Percentiles rank a stretch among this genome's conserved stretches.
These are phyloP conservation scores for Leccinum boreale DNA, from an alignment of 768 basidiomycete species.

Conservation along the genomic window DNA sequence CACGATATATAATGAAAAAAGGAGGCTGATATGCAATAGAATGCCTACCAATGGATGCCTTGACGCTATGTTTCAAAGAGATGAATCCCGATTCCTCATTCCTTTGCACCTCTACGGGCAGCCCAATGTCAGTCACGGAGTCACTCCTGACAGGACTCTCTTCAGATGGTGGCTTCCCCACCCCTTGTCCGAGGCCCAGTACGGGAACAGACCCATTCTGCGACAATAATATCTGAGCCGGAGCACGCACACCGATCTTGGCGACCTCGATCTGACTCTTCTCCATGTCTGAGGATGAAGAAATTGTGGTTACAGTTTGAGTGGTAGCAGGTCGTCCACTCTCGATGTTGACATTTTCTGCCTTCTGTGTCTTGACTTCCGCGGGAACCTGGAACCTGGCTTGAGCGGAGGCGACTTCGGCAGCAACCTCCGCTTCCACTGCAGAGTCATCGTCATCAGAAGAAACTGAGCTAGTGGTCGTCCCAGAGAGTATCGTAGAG, in stretches of 20 bases:
- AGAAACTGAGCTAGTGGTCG: constrained; percentile 13
- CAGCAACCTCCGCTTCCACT: constrained; percentile 26
- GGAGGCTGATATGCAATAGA: neutral
- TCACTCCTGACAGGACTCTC: constrained; percentile 7
- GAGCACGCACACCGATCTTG: constrained; percentile 25
- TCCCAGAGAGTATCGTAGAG: constrained; percentile 22
- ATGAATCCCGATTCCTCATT: constrained; percentile 39
- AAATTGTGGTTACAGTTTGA: constrained; percentile 14
- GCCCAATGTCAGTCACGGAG: constrained; percentile 18
- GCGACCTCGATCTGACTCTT: constrained; percentile 30
- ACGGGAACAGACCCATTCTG: constrained; percentile 21
- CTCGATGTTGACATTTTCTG: neutral
- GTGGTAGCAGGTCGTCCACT: constrained; percentile 5
- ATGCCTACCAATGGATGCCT: constrained; percentile 65
- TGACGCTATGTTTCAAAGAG: constrained; percentile 67
- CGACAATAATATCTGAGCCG: constrained; percentile 28
- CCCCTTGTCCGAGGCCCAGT: constrained; percentile 10
- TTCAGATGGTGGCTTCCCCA: constrained; percentile 8
- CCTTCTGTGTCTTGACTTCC: constrained; percentile 2
- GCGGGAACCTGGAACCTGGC: constrained; percentile 1
- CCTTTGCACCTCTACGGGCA: constrained; percentile 25
- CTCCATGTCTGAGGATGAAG: constrained; percentile 23
- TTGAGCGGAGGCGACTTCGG: constrained; percentile 16
- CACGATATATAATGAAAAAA: neutral
- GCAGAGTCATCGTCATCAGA: constrained; percentile 27